A percentile compares a stretch with the other conserved stretches of the same genome.
These are phyloP conservation scores for Plantago major DNA, from an alignment of 257 asterid species.

Conservation along the genomic window DNA sequence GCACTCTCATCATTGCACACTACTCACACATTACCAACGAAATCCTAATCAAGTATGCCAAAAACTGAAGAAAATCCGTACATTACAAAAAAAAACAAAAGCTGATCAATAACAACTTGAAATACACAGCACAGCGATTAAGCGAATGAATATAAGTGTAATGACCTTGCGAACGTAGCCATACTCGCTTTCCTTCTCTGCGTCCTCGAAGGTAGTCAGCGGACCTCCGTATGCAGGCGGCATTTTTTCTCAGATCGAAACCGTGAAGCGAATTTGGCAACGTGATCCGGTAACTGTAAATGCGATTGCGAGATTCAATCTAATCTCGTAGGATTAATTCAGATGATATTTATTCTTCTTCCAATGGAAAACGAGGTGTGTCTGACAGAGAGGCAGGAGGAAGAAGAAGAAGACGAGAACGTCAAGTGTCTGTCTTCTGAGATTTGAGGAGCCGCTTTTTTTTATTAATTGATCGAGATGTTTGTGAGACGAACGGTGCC, in stretches of 20 bases:
- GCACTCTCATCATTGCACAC: not conserved
- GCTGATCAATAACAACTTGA: not conserved
- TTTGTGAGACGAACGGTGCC: not conserved
- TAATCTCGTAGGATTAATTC: not conserved
- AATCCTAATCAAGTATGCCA: not conserved
- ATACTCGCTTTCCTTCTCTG: constrained; percentile 99
- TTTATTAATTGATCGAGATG: not conserved
- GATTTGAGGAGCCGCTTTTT: too few species aligned
- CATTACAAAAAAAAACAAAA: not conserved
- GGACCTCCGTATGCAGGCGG: constrained; percentile 73
- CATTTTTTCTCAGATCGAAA: constrained; percentile 37
- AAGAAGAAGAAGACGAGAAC: constrained; percentile 1
- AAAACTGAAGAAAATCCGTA: not conserved
- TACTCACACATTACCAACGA: not conserved
- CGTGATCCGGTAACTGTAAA: too few species aligned
- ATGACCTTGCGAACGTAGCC: constrained; percentile 95
- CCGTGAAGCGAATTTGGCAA: not conserved
- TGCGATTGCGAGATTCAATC: not conserved
- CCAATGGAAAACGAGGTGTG: not conserved
- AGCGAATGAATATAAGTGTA: not conserved
- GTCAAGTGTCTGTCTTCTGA: not conserved
- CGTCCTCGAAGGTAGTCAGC: constrained; percentile 92
- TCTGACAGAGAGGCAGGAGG: not conserved
- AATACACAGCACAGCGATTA: too few species aligned
- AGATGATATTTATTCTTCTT: not conserved